Conservation (phyloP, 768 basidiomycete genomes). For the Ramaria rubella region DNA sequence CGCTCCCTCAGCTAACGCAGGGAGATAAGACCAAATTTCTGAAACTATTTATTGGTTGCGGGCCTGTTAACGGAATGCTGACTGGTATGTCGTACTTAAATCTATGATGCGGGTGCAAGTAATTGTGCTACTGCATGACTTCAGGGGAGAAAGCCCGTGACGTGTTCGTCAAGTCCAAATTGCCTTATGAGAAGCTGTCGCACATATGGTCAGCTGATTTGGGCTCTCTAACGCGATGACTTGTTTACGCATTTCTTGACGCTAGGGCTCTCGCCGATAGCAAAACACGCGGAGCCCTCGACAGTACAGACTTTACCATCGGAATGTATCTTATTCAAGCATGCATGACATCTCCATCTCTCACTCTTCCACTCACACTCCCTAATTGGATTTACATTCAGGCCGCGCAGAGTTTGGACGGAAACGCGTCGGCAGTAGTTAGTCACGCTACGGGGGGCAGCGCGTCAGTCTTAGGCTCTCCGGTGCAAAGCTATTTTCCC, state of each 20-base stretch:
- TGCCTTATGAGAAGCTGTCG: constrained; percentile 78
- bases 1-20: constrained; percentile 60
- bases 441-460: constrained; percentile 57
- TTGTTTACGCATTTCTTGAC: not conserved
- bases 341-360: constrained; percentile 73
- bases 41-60: constrained; percentile 64
- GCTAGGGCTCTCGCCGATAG: constrained; percentile 96
- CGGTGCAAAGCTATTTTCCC: constrained; percentile 29
- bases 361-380: constrained; percentile 63
- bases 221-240: not conserved
- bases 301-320: constrained; percentile 86
- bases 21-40: constrained; percentile 84
- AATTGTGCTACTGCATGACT: not conserved
- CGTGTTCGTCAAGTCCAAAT: constrained; percentile 86
- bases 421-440: constrained; percentile 23
- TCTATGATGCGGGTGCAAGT: not conserved
- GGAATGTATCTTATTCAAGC: constrained; percentile 96
- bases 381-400: constrained; percentile 85
- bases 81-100: constrained; percentile 45
- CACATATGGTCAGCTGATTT: constrained; percentile 73
- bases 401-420: constrained; percentile 42
- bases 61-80: constrained; percentile 70
- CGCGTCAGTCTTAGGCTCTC: constrained; percentile 49
- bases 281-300: constrained; percentile 82
- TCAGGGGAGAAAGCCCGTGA: constrained; percentile 82